Evolutionary conservation across 2,329 filamentous ascomycete genomes (phyloP), one percentile per base, ranked within the genome.

Genomic region (Aspergillus caelatus): DNA sequence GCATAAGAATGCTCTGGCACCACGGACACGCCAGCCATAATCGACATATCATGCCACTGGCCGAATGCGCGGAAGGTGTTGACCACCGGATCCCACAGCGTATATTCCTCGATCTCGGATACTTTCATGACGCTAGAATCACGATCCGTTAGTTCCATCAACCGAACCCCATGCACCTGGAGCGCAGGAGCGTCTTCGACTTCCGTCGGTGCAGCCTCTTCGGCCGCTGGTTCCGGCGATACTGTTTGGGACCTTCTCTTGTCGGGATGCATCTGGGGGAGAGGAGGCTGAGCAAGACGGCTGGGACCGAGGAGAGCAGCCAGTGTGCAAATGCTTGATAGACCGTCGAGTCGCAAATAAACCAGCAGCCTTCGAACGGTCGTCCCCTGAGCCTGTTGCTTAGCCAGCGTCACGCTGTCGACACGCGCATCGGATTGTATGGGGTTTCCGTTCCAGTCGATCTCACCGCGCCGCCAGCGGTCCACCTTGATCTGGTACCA

Each of bases 71-170:
- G 88, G 84, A 97, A 97, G 0, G 92, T 91, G 74, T 96, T 97
- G 60, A 97, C 88, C 4, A 98, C 89, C 0, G 94, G 93, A 71
- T 98, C 94, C 71, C 86, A 85, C 8, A 86, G 83, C 30, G 86
- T 86, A 65, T 88, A 86, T 56, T 95, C 92, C 45, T 93, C 90
- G 3, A 90, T 84, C 72, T 96, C 93, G 0, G 93, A 90, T 12
- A 96, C 92, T 70, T 92, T 90, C 94, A 98, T 98, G 70, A 97
- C 94, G 21, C 93, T 94, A 0, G 94, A 97, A 48, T 92, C 91
- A 84, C 94, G 93, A 71, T 97, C 94, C 0, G 92, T 96, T 14
- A 98, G 86, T 73, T 96, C 92, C 56, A 96, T 80, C 19, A 98
- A 85, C 16, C 94, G 90, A n/a, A 97, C 80, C 36, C 93, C 94